Evolutionary conservation across 495 filamentous ascomycete genomes (phyloP), one percentile per base, ranked within the genome.

Genomic region (Hypoxylon cercidicola): DNA sequence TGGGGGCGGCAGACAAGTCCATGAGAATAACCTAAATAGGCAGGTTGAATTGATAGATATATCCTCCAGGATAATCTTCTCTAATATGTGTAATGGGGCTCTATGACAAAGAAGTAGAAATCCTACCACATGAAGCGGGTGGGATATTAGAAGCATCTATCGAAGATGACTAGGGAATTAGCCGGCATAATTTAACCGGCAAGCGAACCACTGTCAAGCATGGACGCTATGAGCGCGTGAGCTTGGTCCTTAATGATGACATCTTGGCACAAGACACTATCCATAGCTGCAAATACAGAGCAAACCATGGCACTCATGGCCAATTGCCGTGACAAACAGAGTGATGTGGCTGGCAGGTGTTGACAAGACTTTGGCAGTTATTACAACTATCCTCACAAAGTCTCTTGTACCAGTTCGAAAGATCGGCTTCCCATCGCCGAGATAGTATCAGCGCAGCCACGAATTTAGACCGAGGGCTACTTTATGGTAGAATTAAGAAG

Each of bases 201-300:
- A 39, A 47, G 20, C 32, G 58, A 43, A 25, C 62, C 55, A 56
- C 44, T 59, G 35, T 43, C 8, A 48, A 41, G 18, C 28, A 19
- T 35, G 18, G 18, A 6, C 6, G 13, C 51, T 1, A 9, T 9
- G 16, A 15, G 60, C 37, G 39, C 13, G 4, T 25, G 73, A 64
- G 77, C 68, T 43, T 11, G 32, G 41, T 35, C n/a, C 41, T 43
- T 25, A 15, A 64, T 59, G 55, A 63, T 15, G 62, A 54, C 28
- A 59, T 59, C 23, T 54, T 44, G 49, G 19, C 45, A 58, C 16
- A 45, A 44, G 16, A 75, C 77, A 28, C 84, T 73, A 1, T n/a
- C 15, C 15, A 1, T 7, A 16, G 15, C 37, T 40, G 15, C 13
- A 40, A 35, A 13, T 10, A 35, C 2, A 3, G 8, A 35, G 3